These are phyloP conservation scores for Linum usitatissimum DNA, from an alignment of 345 rosid genomes.

Conservation along the genomic window DNA sequence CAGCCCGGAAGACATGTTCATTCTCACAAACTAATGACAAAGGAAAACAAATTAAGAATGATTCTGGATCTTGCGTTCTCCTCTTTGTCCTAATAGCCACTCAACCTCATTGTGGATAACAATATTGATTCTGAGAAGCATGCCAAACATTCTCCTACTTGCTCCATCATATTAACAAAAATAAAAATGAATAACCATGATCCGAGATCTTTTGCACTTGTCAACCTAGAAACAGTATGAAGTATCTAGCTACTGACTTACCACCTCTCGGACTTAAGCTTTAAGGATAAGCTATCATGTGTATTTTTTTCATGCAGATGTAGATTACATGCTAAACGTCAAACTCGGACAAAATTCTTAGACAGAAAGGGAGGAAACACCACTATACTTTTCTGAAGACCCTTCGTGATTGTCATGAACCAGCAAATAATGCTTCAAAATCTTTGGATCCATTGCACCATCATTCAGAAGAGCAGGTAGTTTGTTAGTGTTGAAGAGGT, in stretches of 20 bases:
- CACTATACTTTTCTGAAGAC: slow-evolving; percentile 58
- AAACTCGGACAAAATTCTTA: neutral
- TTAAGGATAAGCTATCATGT: neutral
- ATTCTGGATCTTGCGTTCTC: too few species aligned
- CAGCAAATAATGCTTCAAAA: slow-evolving; percentile 70
- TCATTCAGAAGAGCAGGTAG: slow-evolving; percentile 76
- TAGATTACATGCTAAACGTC: neutral
- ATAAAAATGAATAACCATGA: too few species aligned
- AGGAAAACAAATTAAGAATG: too few species aligned
- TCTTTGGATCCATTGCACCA: slow-evolving; percentile 89
- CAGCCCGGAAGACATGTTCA: too few species aligned
- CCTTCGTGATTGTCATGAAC: slow-evolving; percentile 90
- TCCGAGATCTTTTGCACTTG: too few species aligned
- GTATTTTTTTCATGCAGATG: neutral
- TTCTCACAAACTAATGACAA: too few species aligned
- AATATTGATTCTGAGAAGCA: too few species aligned
- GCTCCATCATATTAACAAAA: too few species aligned
- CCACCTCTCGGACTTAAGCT: neutral
- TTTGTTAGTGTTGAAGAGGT: slow-evolving; percentile 71
- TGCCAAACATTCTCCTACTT: too few species aligned
- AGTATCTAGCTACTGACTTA: neutral
- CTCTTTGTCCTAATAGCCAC: too few species aligned
- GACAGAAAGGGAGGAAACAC: slow-evolving; percentile 15
- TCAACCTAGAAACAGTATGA: too few species aligned
- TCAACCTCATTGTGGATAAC: too few species aligned